A percentile compares a stretch with the other conserved stretches of the same genome.
phyloP scores from a whole-genome alignment of 2,329 filamentous ascomycete genomes.

The Sclerotinia nivalis region DNA sequence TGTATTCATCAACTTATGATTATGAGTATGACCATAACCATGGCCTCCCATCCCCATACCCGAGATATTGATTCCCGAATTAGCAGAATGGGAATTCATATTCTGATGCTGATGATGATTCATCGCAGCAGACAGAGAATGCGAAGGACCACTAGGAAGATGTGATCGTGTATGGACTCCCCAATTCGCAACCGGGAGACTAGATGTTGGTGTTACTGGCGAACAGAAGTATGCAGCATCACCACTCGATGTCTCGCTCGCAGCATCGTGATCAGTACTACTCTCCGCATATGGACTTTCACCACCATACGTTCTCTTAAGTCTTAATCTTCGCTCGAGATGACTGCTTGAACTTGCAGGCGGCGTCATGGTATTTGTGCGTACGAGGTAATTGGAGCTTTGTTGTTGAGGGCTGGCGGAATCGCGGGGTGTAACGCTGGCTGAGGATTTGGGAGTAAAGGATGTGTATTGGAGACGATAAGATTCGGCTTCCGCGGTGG shows the following conservation, averaged over 20 bases:
- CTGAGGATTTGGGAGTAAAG: conserved; percentile 31
- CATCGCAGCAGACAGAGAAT: conserved; percentile 8
- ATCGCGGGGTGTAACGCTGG: conserved; percentile 15
- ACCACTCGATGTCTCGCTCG: conserved; percentile 33
- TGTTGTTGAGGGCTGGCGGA: conserved; percentile 19
- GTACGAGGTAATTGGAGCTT: conserved; percentile 7
- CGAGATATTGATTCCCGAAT: conserved; percentile 32
- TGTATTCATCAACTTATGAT: conserved; percentile 3
- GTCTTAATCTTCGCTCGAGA: conserved; percentile 36
- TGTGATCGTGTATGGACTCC: background rate
- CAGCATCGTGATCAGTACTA: conserved; percentile 46
- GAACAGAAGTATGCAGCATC: conserved; percentile 34
- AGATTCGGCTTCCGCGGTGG: conserved; percentile 52
- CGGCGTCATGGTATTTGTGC: conserved; percentile 23
- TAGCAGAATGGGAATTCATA: conserved; percentile 29
- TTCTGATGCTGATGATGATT: conserved; percentile 38
- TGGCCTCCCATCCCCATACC: background rate
- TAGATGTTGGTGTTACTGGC: conserved; percentile 32
- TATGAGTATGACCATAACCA: conserved; percentile 1
- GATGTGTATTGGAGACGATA: conserved; percentile 43
- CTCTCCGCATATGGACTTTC: conserved; percentile 46
- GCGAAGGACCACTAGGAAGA: conserved; percentile 1
- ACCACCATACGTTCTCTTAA: conserved; percentile 42
- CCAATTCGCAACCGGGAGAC: background rate
- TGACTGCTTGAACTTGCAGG: conserved; percentile 26